Evolutionary conservation across 768 basidiomycete genomes (phyloP).

Genomic region (Kondoa malvinella): DNA sequence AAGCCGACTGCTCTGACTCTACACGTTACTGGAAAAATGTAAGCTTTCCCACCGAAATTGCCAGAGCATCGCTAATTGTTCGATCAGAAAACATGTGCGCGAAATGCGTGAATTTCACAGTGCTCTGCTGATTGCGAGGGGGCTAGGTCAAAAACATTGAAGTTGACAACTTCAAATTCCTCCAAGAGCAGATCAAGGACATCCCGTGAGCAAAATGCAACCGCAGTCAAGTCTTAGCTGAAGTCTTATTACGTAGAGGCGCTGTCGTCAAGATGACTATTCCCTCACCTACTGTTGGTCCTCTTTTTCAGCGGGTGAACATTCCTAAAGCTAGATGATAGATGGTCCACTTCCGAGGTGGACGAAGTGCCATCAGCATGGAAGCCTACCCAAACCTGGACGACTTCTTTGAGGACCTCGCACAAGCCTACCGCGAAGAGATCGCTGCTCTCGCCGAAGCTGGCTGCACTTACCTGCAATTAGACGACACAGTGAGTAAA

Average conservation of each 20-base stretch:
- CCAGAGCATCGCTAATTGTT: not conserved
- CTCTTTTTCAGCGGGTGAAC: slow-evolving; percentile 2
- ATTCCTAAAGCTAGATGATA: slow-evolving; percentile 3
- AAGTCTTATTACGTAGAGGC: too few relatives aligned
- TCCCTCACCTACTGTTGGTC: slow-evolving; percentile 26
- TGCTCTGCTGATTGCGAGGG: not conserved
- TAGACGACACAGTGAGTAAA: slow-evolving; percentile 26
- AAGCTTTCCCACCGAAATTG: slow-evolving; percentile 6
- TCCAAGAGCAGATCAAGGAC: slow-evolving; percentile 19
- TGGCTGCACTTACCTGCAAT: slow-evolving; percentile 23
- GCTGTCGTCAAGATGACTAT: slow-evolving; percentile 29
- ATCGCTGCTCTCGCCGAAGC: slow-evolving; percentile 20
- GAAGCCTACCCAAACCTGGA: slow-evolving; percentile 21
- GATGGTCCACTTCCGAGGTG: slow-evolving; percentile 25
- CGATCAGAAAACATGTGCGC: too few relatives aligned
- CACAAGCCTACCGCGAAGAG: slow-evolving; percentile 20
- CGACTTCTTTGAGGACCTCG: slow-evolving; percentile 25
- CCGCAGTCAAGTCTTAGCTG: too few relatives aligned
- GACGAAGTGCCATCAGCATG: slow-evolving; percentile 19
- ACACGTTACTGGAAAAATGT: slow-evolving; percentile 22
- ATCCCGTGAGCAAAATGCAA: slow-evolving; percentile 11
- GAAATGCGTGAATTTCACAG: too few relatives aligned
- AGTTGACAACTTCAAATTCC: slow-evolving; percentile 27
- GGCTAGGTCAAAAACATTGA: slow-evolving; percentile 22
- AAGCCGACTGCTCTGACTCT: slow-evolving; percentile 17